Conservation (phyloP, 1,284 basidiomycete species). For the Tilletia setariae region DNA sequence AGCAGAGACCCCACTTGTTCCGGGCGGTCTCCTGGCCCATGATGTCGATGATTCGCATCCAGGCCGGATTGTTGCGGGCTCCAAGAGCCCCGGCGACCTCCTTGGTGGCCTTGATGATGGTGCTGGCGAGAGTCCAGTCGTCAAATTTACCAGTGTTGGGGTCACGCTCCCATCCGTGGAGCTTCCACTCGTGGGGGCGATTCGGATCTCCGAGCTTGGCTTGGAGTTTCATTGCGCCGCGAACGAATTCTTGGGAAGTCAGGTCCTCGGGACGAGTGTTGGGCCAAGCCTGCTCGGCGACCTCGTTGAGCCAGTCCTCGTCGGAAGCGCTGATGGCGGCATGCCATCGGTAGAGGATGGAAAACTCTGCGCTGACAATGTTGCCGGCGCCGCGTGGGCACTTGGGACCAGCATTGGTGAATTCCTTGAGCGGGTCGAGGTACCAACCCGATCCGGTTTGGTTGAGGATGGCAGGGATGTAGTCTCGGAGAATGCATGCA, state of each 20-base stretch:
- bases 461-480: slow-evolving; percentile 44
- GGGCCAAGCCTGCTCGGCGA: slow-evolving; percentile 27
- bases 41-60: slow-evolving; percentile 73
- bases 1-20: slow-evolving; percentile 70
- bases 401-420: slow-evolving; percentile 32
- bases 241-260: slow-evolving; percentile 64
- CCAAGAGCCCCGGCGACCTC: slow-evolving; percentile 73
- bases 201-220: background rate
- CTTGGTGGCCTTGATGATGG: slow-evolving; percentile 54
- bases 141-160: slow-evolving; percentile 63
- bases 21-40: slow-evolving; percentile 76
- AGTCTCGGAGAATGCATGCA: slow-evolving; percentile 30
- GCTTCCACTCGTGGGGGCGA: slow-evolving; percentile 65
- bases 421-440: slow-evolving; percentile 24
- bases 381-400: slow-evolving; percentile 42
- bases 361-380: slow-evolving; percentile 35
- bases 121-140: slow-evolving; percentile 67
- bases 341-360: slow-evolving; percentile 36
- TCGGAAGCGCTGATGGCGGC: slow-evolving; percentile 34
- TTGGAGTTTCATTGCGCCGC: slow-evolving; percentile 47
- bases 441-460: slow-evolving; percentile 32
- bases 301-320: slow-evolving; percentile 39
- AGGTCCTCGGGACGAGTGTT: slow-evolving; percentile 55
- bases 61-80: slow-evolving; percentile 70
- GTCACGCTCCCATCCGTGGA: slow-evolving; percentile 63